Evolutionary conservation across 345 rosid species (phyloP).

Genomic region (Noccaea bulbosa): DNA sequence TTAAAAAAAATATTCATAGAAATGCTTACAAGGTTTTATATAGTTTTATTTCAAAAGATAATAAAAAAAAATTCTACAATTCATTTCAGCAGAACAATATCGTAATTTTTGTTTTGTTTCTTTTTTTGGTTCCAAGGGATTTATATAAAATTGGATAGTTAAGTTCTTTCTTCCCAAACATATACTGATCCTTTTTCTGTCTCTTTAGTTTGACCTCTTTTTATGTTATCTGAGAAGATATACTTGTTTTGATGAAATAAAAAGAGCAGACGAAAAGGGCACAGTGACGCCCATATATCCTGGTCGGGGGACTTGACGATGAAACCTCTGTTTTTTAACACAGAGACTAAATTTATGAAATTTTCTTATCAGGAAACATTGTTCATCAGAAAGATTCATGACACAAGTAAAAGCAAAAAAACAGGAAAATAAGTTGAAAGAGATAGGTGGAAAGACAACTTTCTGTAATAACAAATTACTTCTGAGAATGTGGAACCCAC

Average conservation of each 20-base stretch:
- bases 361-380: constrained; percentile 34
- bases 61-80: background rate
- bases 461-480: constrained; percentile 25
- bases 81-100: too few relatives aligned
- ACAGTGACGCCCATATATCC: constrained; percentile 44
- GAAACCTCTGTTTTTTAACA: background rate
- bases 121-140: too few relatives aligned
- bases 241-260: background rate
- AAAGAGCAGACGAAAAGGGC: constrained; percentile 34
- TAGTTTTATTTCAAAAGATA: too few relatives aligned
- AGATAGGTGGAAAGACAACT: background rate
- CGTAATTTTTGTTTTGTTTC: too few relatives aligned
- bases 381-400: constrained; percentile 38
- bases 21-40: too few relatives aligned
- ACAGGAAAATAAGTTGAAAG: background rate
- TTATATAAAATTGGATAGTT: too few relatives aligned
- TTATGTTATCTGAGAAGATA: background rate
- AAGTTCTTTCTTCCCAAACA: background rate
- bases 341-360: constrained; percentile 27
- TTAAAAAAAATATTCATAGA: too few relatives aligned
- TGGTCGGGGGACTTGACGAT: constrained; percentile 43
- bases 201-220: background rate
- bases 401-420: constrained; percentile 23
- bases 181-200: background rate
- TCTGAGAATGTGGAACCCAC: constrained; percentile 55